phyloP scores from a whole-genome alignment of 2,329 filamentous ascomycete species.

The Xylaria sp. region DNA sequence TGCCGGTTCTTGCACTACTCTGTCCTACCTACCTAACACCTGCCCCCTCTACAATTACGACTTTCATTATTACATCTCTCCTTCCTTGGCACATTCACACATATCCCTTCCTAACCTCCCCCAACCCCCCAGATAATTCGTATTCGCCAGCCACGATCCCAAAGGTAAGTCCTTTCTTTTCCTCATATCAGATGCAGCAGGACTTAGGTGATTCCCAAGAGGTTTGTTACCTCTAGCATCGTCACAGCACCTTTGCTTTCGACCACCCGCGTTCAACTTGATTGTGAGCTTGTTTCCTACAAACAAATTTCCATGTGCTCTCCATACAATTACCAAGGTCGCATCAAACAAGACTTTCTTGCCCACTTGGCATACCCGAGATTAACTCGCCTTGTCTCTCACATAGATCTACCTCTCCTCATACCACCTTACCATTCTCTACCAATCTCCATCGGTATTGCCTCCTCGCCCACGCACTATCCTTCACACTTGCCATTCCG shows the following conservation, averaged over 20 bases:
- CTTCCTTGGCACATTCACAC: neutral
- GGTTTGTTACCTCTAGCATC: neutral
- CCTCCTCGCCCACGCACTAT: neutral
- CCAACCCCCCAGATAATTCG: neutral
- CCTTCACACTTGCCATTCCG: neutral
- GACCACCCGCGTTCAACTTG: neutral
- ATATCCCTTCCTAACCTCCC: neutral
- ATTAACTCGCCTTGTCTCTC: neutral
- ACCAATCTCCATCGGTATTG: neutral
- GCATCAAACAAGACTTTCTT: neutral
- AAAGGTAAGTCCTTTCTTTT: neutral
- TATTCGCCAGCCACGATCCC: neutral
- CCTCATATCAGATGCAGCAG: neutral
- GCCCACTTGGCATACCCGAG: too few species aligned
- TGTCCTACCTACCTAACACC: constrained; percentile 4
- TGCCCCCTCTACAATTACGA: neutral
- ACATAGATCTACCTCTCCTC: neutral
- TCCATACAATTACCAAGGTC: neutral
- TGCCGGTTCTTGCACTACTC: constrained; percentile 1
- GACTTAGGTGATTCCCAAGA: neutral
- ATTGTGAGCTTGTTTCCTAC: neutral
- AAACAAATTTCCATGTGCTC: neutral
- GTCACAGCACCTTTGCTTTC: neutral
- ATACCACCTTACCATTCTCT: neutral
- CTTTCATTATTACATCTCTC: neutral